A percentile compares a stretch with the other conserved stretches of the same genome.
Evolutionary conservation across 78 protist genomes (phyloP).

Genomic region (Dictyostelium intermedium): DNA sequence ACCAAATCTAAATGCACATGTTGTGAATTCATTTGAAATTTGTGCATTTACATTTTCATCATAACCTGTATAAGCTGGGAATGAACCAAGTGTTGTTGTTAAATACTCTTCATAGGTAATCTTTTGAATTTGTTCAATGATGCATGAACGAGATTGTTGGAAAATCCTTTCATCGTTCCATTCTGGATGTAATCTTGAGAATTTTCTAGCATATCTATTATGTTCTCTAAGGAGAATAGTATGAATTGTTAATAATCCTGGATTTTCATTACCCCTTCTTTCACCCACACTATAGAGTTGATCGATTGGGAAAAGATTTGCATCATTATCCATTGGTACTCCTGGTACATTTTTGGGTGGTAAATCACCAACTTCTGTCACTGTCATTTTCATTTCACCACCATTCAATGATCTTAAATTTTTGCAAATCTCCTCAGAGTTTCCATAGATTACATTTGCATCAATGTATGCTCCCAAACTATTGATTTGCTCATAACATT

Average conservation of each 20-base stretch:
- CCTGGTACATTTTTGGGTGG: slow-evolving; percentile 55
- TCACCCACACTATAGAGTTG: slow-evolving; percentile 71
- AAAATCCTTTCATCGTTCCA: slow-evolving; percentile 39
- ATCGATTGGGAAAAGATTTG: not conserved
- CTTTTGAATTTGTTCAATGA: slow-evolving; percentile 63
- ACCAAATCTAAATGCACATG: slow-evolving; percentile 79
- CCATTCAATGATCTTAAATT: not conserved
- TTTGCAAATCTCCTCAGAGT: not conserved
- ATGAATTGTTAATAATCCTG: slow-evolving; percentile 56
- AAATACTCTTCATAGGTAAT: slow-evolving; percentile 71
- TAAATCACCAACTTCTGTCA: slow-evolving; percentile 16
- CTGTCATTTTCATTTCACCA: slow-evolving; percentile 24
- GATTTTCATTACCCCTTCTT: slow-evolving; percentile 80
- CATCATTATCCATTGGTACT: slow-evolving; percentile 66
- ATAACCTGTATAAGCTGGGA: slow-evolving; percentile 65
- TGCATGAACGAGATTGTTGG: slow-evolving; percentile 67
- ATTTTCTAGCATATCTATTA: slow-evolving; percentile 57
- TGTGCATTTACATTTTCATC: slow-evolving; percentile 17
- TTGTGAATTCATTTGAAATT: slow-evolving; percentile 66
- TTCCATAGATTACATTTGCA: slow-evolving; percentile 57
- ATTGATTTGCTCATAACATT: slow-evolving; percentile 59
- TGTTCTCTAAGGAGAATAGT: slow-evolving; percentile 59
- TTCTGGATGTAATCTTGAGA: not conserved
- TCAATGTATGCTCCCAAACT: slow-evolving; percentile 39
- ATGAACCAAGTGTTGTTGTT: slow-evolving; percentile 17